Conservation (phyloP, 306 rosid species). For the Dryas drummondii region DNA sequence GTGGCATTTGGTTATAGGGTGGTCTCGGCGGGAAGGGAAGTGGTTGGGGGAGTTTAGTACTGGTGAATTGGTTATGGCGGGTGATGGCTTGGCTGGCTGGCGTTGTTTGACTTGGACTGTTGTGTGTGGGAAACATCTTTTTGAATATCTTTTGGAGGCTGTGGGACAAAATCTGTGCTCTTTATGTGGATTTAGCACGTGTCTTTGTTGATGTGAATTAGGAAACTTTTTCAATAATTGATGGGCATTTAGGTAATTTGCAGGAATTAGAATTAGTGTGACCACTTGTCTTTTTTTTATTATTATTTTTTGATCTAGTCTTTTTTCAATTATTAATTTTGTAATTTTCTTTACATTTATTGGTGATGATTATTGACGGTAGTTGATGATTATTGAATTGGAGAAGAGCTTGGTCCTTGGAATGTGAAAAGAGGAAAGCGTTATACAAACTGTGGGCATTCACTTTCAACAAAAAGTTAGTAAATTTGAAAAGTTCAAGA, state of each 20-base stretch:
- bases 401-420: background rate
- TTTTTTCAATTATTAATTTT: too few relatives aligned
- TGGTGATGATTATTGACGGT: background rate
- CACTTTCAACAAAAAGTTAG: too few relatives aligned
- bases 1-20: constrained; percentile 7
- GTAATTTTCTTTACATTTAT: too few relatives aligned
- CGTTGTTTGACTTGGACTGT: constrained; percentile 24
- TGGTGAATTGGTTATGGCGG: background rate
- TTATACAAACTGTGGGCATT: background rate
- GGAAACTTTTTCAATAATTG: background rate
- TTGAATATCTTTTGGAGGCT: background rate
- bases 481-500: too few relatives aligned
- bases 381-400: background rate
- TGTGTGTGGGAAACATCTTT: background rate
- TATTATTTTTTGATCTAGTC: too few relatives aligned
- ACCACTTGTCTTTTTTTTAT: background rate
- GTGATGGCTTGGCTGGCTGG: background rate
- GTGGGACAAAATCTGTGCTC: background rate
- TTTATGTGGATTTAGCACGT: background rate
- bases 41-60: background rate
- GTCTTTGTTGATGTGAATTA: background rate
- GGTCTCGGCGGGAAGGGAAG: background rate
- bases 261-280: background rate
- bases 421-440: background rate
- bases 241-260: background rate